Conservation (phyloP, 495 filamentous ascomycete species). For the Umbilicaria muhlenbergii region DNA sequence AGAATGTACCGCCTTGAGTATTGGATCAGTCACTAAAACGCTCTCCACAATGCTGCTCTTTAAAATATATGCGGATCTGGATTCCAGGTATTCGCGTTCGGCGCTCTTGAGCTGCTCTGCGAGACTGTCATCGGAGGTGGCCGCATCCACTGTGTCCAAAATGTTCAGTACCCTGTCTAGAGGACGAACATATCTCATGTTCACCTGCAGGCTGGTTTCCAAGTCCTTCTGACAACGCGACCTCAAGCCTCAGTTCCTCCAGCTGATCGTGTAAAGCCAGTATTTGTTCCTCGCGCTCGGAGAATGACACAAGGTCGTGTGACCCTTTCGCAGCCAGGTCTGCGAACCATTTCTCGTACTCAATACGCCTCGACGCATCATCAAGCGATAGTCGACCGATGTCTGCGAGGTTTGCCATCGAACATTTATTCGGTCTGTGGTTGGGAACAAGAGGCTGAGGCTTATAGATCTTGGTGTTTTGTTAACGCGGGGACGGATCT, state of each 20-base stretch:
- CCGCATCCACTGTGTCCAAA: slow-evolving; percentile 16
- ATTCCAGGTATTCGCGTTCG: slow-evolving; percentile 50
- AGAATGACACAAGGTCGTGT: slow-evolving; percentile 36
- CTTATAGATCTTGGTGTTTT: too few relatives aligned
- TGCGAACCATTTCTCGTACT: not conserved
- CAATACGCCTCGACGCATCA: too few relatives aligned
- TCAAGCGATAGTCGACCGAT: too few relatives aligned
- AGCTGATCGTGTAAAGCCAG: slow-evolving; percentile 54
- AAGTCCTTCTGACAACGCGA: slow-evolving; percentile 45
- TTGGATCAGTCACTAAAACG: slow-evolving; percentile 53
- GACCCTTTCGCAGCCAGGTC: slow-evolving; percentile 26
- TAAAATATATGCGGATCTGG: slow-evolving; percentile 50
- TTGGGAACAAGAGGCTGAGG: too few relatives aligned
- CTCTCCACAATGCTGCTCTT: slow-evolving; percentile 49
- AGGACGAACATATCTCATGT: not conserved
- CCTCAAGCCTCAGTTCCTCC: slow-evolving; percentile 54
- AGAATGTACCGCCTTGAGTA: slow-evolving; percentile 59
- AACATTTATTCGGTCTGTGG: too few relatives aligned
- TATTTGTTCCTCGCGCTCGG: slow-evolving; percentile 42
- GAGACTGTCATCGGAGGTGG: slow-evolving; percentile 26
- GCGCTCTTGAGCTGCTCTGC: slow-evolving; percentile 36
- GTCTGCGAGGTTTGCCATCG: too few relatives aligned
- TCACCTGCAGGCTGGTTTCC: not conserved
- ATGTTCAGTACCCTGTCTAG: not conserved
- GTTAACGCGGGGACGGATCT: too few relatives aligned